Base-by-base conservation (phyloP, 2,329 filamentous ascomycete species). In the Aspergillus sp. region DNA sequence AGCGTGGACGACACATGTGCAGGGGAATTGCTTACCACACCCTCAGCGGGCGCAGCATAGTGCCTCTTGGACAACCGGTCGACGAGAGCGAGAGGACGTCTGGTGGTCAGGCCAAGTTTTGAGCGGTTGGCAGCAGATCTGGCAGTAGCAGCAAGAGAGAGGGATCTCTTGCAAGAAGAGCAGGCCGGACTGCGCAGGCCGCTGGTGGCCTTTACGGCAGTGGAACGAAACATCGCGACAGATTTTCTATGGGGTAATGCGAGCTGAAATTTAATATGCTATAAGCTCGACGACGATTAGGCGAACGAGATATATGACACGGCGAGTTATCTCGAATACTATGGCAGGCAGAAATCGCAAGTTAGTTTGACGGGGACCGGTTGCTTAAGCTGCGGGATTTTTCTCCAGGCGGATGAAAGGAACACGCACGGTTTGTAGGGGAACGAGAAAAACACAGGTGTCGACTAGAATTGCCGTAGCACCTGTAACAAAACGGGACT, bases 1-100 rank as follows among this genome's bases (percentile, higher is more conserved):
- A 36, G 32, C 32, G 32, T 36, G 32, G 32, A 36, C 11, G 32
- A 36, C 41, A 15, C 19, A 3, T 32, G 47, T 27, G 47, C 47
- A 17, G 25, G 47, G 47, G 54, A 71, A 36, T 61, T 61, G 71
- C 84, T 77, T 80, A 86, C 84, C 73, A 88, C 86, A 69, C 86
- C 84, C 74, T 86, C 83, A 4, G 83, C 82, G 60, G 85, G 77
- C 64, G 83, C 75, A 57, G 86, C 86, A 83, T 89, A 88, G 62
- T 73, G 73, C 66, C 86, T 81, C 66, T 77, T 72, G 66, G 69
- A 72, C 59, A 69, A 65, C 42, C 71, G 71, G 60, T 75, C 72
- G 62, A 78, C 70, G 53, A 81, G 63, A 58, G 79, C 77, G 54
- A 81, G 69, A 66, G 78, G 77, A 62, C 77, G 77, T 61, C 78